phyloP scores from a whole-genome alignment of 306 rosid species.

The Malus sieversii region DNA sequence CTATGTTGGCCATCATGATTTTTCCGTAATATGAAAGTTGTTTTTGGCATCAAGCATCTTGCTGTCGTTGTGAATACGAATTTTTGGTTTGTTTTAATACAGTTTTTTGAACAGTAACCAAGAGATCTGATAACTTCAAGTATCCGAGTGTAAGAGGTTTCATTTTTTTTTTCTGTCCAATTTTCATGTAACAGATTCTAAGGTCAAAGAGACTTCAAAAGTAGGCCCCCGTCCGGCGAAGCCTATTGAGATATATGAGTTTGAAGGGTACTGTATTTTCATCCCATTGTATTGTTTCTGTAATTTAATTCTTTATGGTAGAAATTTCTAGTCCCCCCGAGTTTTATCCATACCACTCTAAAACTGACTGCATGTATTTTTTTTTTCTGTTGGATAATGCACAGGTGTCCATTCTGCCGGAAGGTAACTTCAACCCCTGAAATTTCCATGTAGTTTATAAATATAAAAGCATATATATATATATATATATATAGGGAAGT shows the following conservation, averaged over 20 bases:
- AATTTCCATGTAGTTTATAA: too few relatives aligned
- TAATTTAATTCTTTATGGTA: not conserved
- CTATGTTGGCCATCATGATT: not conserved
- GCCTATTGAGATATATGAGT: constrained; percentile 91
- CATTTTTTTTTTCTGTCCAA: not conserved
- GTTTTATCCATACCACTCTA: not conserved
- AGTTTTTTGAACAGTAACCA: not conserved
- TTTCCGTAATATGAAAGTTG: not conserved
- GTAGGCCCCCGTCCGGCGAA: constrained; percentile 87
- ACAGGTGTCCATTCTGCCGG: constrained; percentile 95
- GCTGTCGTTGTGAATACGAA: not conserved
- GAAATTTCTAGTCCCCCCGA: not conserved
- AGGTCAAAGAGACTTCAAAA: constrained; percentile 76
- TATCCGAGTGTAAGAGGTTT: not conserved
- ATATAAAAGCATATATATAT: too few relatives aligned
- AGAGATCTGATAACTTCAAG: not conserved
- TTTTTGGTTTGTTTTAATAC: not conserved
- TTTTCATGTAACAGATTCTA: constrained; percentile 42
- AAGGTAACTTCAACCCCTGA: constrained; percentile 47
- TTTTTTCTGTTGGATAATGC: constrained; percentile 5
- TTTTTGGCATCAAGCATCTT: not conserved
- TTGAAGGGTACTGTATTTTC: constrained; percentile 58
- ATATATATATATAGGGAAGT: too few relatives aligned
- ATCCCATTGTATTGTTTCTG: not conserved
- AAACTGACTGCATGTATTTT: constrained; percentile 28